Evolutionary conservation across 441 rosid genomes (phyloP), one percentile per base, ranked within the genome.

Genomic region (Isatis lusitanica): DNA sequence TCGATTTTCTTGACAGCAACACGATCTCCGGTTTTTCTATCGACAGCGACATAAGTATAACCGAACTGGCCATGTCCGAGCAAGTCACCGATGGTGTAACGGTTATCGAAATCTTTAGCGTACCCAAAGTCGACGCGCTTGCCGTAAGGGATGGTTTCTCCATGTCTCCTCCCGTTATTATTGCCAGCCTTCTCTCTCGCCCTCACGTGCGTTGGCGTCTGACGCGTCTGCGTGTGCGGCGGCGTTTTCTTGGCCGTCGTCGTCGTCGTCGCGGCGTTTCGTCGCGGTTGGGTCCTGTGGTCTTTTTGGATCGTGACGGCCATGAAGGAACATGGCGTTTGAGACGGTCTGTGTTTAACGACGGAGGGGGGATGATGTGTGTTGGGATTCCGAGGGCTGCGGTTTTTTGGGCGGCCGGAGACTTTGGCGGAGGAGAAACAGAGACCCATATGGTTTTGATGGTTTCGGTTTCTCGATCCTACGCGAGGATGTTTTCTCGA

Each of bases 21-120:
- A 47, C 94, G 94, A 85, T 96, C 90, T 39, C 91, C 94, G 62
- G 70, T 82, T 36, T n/a, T 75, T 85, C 87, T 93, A 38, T 91
- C 94, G 55, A 77, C 82, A 52, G 99, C 98, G 52, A 90, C 97
- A 79, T 91, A 96, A 3, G 99, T 96, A 63, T 93, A 96, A 52
- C 99, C 98, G 75, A 96, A 96, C 78, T 96, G 99, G 2, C 99
- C 99, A 73, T 96, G 97, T 42, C 99, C 99, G 57, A 96, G 74
- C 83, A 96, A 77, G 73, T 90, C 89, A 4, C 99, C 99, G 59
- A 89, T 86, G 50, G 83, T 68, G 77, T 91, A 96, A 53, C 84
- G 83, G 10, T 55, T 58, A 51, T 83, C 87, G 71, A 96, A 96
- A 87, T 96, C 96, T 81, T 90, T 96, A 39, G 83, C 84, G 62